Evolutionary conservation across 352 stramenopile species (phyloP).

Genomic region (Hyaloperonospora arabidopsidis): DNA sequence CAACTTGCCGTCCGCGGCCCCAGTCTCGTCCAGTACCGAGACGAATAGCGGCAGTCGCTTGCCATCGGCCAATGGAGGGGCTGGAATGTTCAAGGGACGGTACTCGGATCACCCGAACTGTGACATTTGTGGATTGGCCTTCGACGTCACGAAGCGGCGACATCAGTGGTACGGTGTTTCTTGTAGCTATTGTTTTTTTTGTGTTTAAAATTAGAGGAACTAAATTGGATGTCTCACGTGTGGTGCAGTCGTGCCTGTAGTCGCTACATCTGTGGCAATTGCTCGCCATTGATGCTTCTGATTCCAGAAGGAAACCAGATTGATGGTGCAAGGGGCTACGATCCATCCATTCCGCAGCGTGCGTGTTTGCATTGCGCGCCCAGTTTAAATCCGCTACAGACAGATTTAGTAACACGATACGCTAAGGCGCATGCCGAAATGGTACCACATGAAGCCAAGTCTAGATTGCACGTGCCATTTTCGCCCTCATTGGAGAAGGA

Average conservation of each 20-base stretch:
- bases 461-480: conserved; percentile 45
- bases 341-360: conserved; percentile 46
- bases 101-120: conserved; percentile 62
- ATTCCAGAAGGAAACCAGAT: conserved; percentile 48
- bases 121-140: conserved; percentile 49
- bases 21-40: conserved; percentile 8
- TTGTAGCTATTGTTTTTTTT: neutral
- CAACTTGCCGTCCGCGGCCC: conserved; percentile 12
- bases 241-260: conserved; percentile 43
- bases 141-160: conserved; percentile 53
- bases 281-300: conserved; percentile 48
- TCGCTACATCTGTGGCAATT: conserved; percentile 44
- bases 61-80: conserved; percentile 1
- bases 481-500: conserved; percentile 46
- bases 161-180: conserved; percentile 43
- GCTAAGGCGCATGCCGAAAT: conserved; percentile 40
- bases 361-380: conserved; percentile 49
- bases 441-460: conserved; percentile 30
- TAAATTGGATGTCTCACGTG: conserved; percentile 4
- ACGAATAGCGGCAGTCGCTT: neutral
- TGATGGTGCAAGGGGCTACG: conserved; percentile 41
- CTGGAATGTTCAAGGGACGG: conserved; percentile 33
- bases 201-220: neutral
- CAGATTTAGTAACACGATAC: conserved; percentile 38
- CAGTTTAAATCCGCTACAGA: conserved; percentile 37